These are phyloP conservation scores for Xylaria palmicola DNA, from an alignment of 495 filamentous ascomycete species.

Conservation along the genomic window DNA sequence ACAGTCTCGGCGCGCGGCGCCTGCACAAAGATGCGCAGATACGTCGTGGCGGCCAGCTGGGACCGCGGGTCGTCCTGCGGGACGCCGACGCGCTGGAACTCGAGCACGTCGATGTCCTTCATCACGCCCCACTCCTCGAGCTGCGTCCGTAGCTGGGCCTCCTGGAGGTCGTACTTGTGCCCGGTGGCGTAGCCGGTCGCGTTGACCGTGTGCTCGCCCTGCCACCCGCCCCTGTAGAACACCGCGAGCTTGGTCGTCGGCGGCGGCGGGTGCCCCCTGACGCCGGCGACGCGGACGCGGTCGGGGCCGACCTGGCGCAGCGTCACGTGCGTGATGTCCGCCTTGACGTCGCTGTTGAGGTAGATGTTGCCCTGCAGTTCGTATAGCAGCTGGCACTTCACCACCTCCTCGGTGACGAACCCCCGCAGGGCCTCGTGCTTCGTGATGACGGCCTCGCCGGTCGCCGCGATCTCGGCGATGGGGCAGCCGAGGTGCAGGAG, in stretches of 20 bases:
- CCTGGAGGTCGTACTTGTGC: constrained; percentile 40
- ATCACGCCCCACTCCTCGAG: constrained; percentile 14
- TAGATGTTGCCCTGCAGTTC: constrained; percentile 60
- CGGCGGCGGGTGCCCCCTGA: constrained; percentile 48
- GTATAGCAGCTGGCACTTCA: constrained; percentile 56
- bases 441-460: constrained; percentile 24
- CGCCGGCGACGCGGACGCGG: constrained; percentile 44
- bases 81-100: constrained; percentile 31
- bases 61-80: constrained; percentile 29
- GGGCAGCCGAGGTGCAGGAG: constrained; percentile 56
- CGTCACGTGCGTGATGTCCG: constrained; percentile 47
- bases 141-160: constrained; percentile 37
- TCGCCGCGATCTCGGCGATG: constrained; percentile 50
- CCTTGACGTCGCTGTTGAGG: constrained; percentile 57
- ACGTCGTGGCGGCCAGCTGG: constrained; percentile 30
- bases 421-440: constrained; percentile 24
- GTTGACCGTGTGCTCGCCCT: constrained; percentile 35
- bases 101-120: constrained; percentile 23
- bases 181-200: constrained; percentile 44
- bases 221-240: constrained; percentile 48
- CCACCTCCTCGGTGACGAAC: constrained; percentile 40
- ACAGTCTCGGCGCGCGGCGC: constrained; percentile 21
- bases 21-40: constrained; percentile 33
- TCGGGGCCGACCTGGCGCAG: constrained; percentile 46
- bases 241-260: constrained; percentile 56